Percentiles rank a stretch among this genome's conserved stretches.
These are phyloP conservation scores for Naganishia kalamii DNA, from an alignment of 768 basidiomycete genomes.

Conservation along the genomic window DNA sequence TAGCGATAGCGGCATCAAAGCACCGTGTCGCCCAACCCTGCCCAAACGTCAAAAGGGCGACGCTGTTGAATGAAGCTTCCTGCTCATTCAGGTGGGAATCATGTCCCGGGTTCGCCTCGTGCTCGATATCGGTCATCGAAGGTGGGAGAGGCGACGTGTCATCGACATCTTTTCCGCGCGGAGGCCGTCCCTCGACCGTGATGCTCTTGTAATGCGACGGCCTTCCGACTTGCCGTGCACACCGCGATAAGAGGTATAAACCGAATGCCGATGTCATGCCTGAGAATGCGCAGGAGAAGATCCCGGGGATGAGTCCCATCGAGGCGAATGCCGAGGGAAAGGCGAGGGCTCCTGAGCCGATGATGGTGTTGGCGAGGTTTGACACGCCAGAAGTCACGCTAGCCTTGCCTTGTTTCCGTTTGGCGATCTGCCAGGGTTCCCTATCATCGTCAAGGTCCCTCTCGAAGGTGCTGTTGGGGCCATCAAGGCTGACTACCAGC, in stretches of 20 bases:
- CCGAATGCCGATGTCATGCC: conserved; percentile 73
- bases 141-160: neutral
- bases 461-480: no score
- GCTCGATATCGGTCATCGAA: neutral
- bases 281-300: conserved; percentile 77
- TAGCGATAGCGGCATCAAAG: conserved; percentile 89
- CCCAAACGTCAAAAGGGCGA: conserved; percentile 73
- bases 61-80: conserved; percentile 43
- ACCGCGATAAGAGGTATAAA: conserved; percentile 76
- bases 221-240: conserved; percentile 60
- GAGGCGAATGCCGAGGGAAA: conserved; percentile 60
- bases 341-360: conserved; percentile 66
- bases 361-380: conserved; percentile 72
- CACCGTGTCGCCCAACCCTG: conserved; percentile 48
- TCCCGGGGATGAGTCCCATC: conserved; percentile 79
- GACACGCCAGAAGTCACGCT: conserved; percentile 2
- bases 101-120: neutral
- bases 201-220: conserved; percentile 16
- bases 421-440: conserved; percentile 8
- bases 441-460: conserved; percentile 5
- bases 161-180: neutral
- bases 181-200: neutral
- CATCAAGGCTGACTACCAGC: neutral
- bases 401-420: conserved; percentile 13
- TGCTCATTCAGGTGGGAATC: conserved; percentile 1